Base-by-base conservation (phyloP, 352 stramenopile species). In the Phytopythium vexans region DNA sequence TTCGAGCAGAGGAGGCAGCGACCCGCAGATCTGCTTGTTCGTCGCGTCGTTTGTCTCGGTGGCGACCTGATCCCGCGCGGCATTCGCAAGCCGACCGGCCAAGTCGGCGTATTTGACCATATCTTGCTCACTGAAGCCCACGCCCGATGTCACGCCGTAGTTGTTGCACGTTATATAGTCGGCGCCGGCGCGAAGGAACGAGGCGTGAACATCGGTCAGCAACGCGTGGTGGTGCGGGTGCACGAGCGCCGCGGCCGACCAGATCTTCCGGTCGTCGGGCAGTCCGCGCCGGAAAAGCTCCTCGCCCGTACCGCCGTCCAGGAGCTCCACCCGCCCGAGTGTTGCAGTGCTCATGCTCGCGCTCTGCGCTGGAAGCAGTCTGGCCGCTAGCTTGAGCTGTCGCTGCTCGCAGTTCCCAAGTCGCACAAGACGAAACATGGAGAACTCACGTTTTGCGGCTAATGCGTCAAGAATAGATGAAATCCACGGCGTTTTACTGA, bases 91-190 rank as follows among this genome's bases (percentile, higher is more conserved):
- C 52, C 60, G 48, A 37, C 80, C 88, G 12, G 86, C 74, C 31
- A 78, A 49, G 11, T 41, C 61, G 8, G 70, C 81, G 56, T 77
- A 72, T 41, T 64, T 57, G 14, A 64, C 52, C n/a, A 95, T 87
- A 35, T 95, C 73, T 0, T 77, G 55, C 34, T 85, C 62, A 3
- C 51, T 70, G 65, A 97, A 97, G 45, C 86, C 86, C 4, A 94
- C 84, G 41, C 85, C 85, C 12, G 87, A 88, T 35, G 88, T 92
- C 35, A 97, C 79, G 40, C 83, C 86, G 62, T 97, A 97, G 40
- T 91, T 95, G 73, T 97, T 97, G 59, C 83, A 91, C 16, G 91
- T 97, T 49, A 97, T 85, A 14, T 70, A 87, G 51, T 90, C 61
- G 5, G 85, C 69, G 11, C 89, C 89, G 21, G 87, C 86, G 16